Conservation (phyloP, 345 rosid species). For the Arabidopsis thaliana region DNA sequence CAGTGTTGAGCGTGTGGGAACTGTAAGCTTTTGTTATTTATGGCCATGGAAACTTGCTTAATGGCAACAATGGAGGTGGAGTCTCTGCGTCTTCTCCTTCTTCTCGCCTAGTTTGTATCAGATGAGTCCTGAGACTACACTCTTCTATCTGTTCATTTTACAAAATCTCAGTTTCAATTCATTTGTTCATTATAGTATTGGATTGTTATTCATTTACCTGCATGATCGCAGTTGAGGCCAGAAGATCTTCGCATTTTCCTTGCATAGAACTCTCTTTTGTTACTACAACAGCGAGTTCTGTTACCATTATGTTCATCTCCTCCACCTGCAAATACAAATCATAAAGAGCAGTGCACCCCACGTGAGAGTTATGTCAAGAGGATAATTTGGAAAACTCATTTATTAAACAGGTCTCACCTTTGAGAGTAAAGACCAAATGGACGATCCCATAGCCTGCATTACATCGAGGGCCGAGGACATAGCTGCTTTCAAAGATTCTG, state of each 20-base stretch:
- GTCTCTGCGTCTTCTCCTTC: conserved; percentile 24
- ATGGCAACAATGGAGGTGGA: conserved; percentile 36
- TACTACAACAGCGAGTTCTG: conserved; percentile 69
- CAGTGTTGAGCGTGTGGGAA: conserved; percentile 37
- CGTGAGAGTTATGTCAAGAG: conserved; percentile 19
- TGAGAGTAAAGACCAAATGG: conserved; percentile 67
- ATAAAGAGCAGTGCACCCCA: background rate
- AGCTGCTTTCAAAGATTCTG: conserved; percentile 75
- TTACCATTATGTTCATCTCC: conserved; percentile 63
- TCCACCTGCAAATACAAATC: conserved; percentile 60
- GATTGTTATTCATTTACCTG: conserved; percentile 60
- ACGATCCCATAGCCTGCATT: conserved; percentile 88
- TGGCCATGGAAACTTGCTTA: conserved; percentile 48
- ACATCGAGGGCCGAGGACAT: conserved; percentile 90
- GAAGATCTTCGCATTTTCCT: conserved; percentile 70
- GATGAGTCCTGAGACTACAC: conserved; percentile 69
- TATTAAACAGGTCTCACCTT: conserved; percentile 59
- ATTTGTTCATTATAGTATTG: background rate
- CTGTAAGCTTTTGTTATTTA: conserved; percentile 41
- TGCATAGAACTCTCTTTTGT: conserved; percentile 71
- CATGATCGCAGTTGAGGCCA: conserved; percentile 67
- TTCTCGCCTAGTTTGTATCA: conserved; percentile 64
- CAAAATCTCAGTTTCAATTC: conserved; percentile 12
- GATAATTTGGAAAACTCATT: background rate
- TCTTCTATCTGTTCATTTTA: conserved; percentile 56